Evolutionary conservation across 257 asterid genomes (phyloP).

Genomic region (Linaria vulgaris): DNA sequence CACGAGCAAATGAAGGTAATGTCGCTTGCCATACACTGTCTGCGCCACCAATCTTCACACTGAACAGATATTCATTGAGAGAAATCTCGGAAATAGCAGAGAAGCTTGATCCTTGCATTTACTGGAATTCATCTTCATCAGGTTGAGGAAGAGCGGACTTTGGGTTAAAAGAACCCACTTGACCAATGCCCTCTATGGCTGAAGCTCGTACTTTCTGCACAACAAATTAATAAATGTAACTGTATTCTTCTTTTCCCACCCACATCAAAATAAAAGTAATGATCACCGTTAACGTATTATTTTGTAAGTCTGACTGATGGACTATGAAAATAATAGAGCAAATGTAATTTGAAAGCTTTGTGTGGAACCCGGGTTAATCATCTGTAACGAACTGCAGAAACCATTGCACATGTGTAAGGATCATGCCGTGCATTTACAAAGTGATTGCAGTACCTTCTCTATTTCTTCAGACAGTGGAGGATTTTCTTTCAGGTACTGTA

Average conservation of each 20-base stretch:
- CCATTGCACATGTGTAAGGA: no score
- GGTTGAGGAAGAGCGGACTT: constrained; percentile 38
- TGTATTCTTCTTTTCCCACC: not conserved
- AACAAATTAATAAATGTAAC: constrained; percentile 9
- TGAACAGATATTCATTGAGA: not conserved
- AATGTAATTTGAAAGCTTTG: not conserved
- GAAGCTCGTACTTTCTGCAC: constrained; percentile 76
- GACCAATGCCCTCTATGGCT: constrained; percentile 56
- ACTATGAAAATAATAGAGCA: not conserved
- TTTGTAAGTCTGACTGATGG: not conserved
- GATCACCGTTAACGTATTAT: not conserved
- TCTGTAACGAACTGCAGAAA: not conserved
- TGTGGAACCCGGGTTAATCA: not conserved
- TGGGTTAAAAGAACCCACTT: constrained; percentile 36
- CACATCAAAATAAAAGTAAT: constrained; percentile 1
- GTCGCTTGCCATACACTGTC: not conserved
- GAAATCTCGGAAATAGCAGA: constrained; percentile 10
- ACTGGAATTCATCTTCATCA: constrained; percentile 54
- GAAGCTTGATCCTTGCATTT: constrained; percentile 30
- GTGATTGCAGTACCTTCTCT: constrained; percentile 62
- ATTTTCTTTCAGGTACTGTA: constrained; percentile 82
- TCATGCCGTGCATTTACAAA: constrained; percentile 5
- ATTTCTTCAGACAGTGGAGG: constrained; percentile 70
- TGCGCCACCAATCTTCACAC: constrained; percentile 12
- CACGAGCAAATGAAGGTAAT: constrained; percentile 17